A percentile compares a stretch with the other conserved stretches of the same genome.
These are phyloP conservation scores for Cladosporium sp. DNA, from an alignment of 2,329 filamentous ascomycete genomes.

Conservation along the genomic window DNA sequence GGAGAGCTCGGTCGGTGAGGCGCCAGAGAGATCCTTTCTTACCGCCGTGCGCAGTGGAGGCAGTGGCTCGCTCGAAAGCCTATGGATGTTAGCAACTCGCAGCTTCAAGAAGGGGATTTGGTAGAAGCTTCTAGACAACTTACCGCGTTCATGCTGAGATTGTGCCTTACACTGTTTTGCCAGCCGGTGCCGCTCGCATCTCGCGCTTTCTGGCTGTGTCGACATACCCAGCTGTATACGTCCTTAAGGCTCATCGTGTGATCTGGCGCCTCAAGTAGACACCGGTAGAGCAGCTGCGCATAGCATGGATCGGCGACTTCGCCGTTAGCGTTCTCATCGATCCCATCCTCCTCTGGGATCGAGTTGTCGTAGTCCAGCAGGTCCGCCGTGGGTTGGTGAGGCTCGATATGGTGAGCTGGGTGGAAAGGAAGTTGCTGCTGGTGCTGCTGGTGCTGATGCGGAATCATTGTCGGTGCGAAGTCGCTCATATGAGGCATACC, in stretches of 20 bases:
- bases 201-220: conserved; percentile 71
- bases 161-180: conserved; percentile 95
- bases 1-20: conserved; percentile 64
- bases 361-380: conserved; percentile 6
- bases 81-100: conserved; percentile 22
- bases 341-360: conserved; percentile 5
- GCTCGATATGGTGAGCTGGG: not conserved
- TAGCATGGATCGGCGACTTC: conserved; percentile 48
- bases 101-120: not conserved
- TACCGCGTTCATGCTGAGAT: conserved; percentile 93
- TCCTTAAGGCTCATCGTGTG: conserved; percentile 75
- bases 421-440: not conserved
- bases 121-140: conserved; percentile 30
- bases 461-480: not conserved
- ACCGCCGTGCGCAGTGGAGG: conserved; percentile 35
- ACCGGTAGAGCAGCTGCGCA: conserved; percentile 72
- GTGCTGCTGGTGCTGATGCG: not conserved
- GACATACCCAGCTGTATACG: conserved; percentile 84
- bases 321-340: conserved; percentile 4
- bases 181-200: conserved; percentile 60
- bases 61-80: conserved; percentile 53
- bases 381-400: not conserved
- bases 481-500: conserved; percentile 1
- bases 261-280: conserved; percentile 62
- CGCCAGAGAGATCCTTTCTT: conserved; percentile 74